Conservation (phyloP, 202 grass and related monocot genomes). For the Panicum virgatum region DNA sequence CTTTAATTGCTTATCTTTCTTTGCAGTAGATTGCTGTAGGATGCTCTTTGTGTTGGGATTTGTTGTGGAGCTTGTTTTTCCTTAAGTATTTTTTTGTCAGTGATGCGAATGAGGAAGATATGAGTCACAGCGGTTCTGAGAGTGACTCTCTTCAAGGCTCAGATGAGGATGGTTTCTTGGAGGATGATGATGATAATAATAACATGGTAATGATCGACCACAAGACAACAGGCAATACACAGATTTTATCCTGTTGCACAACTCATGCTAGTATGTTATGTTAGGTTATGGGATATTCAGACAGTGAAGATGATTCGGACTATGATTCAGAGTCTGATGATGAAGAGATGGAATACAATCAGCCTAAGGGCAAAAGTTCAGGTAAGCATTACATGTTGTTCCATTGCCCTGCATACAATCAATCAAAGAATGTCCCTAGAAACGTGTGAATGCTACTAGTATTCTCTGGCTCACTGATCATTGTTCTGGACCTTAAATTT, state of each 20-base stretch:
- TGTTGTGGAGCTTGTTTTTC: slow-evolving; percentile 27
- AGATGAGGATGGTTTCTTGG: slow-evolving; percentile 33
- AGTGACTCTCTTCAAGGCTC: slow-evolving; percentile 48
- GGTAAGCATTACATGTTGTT: slow-evolving; percentile 43
- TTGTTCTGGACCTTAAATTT: neutral
- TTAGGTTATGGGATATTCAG: slow-evolving; percentile 18
- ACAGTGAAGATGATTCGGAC: slow-evolving; percentile 41
- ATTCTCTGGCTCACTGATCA: neutral
- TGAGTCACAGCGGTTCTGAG: slow-evolving; percentile 42
- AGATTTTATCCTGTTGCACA: slow-evolving; percentile 7
- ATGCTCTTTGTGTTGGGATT: neutral
- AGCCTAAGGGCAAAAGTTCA: slow-evolving; percentile 52
- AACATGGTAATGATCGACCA: slow-evolving; percentile 14
- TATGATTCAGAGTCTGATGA: slow-evolving; percentile 67
- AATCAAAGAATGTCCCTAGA: neutral
- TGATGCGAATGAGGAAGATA: slow-evolving; percentile 49
- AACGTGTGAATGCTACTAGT: neutral
- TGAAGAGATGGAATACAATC: slow-evolving; percentile 43
- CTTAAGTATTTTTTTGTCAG: slow-evolving; percentile 49
- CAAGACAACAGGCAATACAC: neutral
- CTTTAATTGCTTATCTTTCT: too few relatives aligned
- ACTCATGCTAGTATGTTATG: neutral
- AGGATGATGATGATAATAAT: neutral
- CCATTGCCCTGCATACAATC: slow-evolving; percentile 8
- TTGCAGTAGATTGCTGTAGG: neutral